phyloP scores from a whole-genome alignment of 2,329 filamentous ascomycete genomes.

The Blastomyces percursus region DNA sequence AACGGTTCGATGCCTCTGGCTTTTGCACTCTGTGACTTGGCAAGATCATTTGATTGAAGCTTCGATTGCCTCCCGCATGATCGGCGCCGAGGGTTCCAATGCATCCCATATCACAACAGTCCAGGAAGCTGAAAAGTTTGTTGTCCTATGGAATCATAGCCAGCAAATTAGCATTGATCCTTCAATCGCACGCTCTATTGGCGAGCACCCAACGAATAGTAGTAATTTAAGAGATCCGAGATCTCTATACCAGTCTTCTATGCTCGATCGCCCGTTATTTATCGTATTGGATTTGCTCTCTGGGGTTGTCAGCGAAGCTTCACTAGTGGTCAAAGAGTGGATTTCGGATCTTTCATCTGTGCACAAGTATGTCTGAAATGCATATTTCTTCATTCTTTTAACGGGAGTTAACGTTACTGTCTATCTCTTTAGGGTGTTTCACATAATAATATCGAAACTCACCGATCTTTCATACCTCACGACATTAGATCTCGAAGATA shows the following conservation, averaged over 20 bases:
- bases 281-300: slow-evolving; percentile 67
- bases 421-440: slow-evolving; percentile 24
- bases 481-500: slow-evolving; percentile 14
- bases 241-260: slow-evolving; percentile 38
- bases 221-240: slow-evolving; percentile 18
- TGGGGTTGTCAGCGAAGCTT: slow-evolving; percentile 61
- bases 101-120: slow-evolving; percentile 23
- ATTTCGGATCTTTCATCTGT: slow-evolving; percentile 50
- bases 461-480: slow-evolving; percentile 23
- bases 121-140: slow-evolving; percentile 30
- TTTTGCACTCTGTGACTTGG: slow-evolving; percentile 62
- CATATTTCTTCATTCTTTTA: neutral
- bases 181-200: slow-evolving; percentile 24
- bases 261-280: slow-evolving; percentile 72
- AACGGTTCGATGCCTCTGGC: slow-evolving; percentile 74
- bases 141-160: slow-evolving; percentile 35
- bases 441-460: slow-evolving; percentile 27
- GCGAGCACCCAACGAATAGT: slow-evolving; percentile 12
- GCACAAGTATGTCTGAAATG: slow-evolving; percentile 36
- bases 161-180: slow-evolving; percentile 30
- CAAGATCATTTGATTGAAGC: slow-evolving; percentile 68
- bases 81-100: slow-evolving; percentile 37
- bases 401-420: neutral
- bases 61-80: slow-evolving; percentile 59
- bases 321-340: slow-evolving; percentile 70